Evolutionary conservation across 108 stramenopile species (phyloP).

Genomic region (Nitzschia sp.): DNA sequence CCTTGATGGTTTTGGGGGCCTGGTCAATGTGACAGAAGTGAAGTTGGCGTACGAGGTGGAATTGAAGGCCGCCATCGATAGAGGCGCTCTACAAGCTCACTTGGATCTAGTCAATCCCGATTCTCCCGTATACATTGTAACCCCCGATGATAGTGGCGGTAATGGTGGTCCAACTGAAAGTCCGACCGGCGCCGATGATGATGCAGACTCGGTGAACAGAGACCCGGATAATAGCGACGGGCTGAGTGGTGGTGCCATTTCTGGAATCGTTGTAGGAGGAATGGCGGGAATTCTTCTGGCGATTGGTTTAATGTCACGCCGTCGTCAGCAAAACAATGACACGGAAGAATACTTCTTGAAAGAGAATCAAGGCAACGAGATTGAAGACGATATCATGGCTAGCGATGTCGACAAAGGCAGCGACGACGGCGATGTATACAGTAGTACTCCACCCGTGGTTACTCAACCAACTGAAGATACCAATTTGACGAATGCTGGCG

Average conservation of each 20-base stretch:
- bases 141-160: background rate
- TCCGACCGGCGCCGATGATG: background rate
- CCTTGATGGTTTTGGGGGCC: background rate
- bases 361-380: background rate
- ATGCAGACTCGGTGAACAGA: background rate
- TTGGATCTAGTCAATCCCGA: constrained; percentile 32
- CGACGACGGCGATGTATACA: background rate
- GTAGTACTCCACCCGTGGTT: background rate
- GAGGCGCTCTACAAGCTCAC: constrained; percentile 25
- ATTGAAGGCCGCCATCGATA: constrained; percentile 28
- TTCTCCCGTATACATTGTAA: constrained; percentile 35
- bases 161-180: background rate
- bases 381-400: background rate
- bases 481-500: constrained; percentile 3
- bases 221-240: background rate
- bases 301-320: constrained; percentile 3
- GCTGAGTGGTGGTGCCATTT: constrained; percentile 36
- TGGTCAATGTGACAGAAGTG: constrained; percentile 10
- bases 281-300: constrained; percentile 27
- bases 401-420: background rate
- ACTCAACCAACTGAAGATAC: background rate
- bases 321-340: background rate
- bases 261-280: constrained; percentile 51
- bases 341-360: constrained; percentile 6
- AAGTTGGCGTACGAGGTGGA: constrained; percentile 13